phyloP scores from a whole-genome alignment of 148 eudicot species.

The Nepenthes mirabilis region DNA sequence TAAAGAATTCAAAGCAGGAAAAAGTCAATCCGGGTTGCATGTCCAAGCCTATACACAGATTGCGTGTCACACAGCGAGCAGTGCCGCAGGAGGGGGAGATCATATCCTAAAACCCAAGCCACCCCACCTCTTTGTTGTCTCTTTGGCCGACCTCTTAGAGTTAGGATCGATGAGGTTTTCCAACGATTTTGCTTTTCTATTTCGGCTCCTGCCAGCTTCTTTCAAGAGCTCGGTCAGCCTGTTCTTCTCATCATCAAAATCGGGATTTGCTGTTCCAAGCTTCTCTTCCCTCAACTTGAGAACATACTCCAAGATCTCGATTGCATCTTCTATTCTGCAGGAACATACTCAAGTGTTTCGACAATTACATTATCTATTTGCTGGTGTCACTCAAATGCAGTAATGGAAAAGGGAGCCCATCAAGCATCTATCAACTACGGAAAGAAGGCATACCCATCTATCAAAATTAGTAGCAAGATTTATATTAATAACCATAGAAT shows the following conservation, averaged over 20 bases:
- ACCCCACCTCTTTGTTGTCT: background rate
- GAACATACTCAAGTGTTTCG: background rate
- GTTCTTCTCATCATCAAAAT: slow-evolving; percentile 10
- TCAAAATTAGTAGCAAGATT: too few relatives aligned
- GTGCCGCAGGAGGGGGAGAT: background rate
- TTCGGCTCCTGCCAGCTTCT: slow-evolving; percentile 9
- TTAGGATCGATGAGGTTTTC: slow-evolving; percentile 7
- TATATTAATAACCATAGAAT: too few relatives aligned
- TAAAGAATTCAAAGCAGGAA: too few relatives aligned
- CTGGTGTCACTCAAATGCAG: too few relatives aligned
- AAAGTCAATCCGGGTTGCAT: background rate
- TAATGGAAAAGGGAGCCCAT: too few relatives aligned
- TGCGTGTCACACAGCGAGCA: background rate
- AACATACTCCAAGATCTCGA: slow-evolving; percentile 6
- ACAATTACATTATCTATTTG: too few relatives aligned
- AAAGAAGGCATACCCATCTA: too few relatives aligned
- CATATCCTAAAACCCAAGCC: background rate
- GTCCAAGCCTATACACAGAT: background rate
- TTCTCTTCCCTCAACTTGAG: slow-evolving; percentile 10
- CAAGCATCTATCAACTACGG: too few relatives aligned
- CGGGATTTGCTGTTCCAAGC: slow-evolving; percentile 12
- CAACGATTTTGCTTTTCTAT: slow-evolving; percentile 7
- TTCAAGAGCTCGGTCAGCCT: slow-evolving; percentile 7
- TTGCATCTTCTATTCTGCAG: slow-evolving; percentile 10
- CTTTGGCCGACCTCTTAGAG: slow-evolving; percentile 1